Evolutionary conservation across 116 monocot genomes (phyloP).

Genomic region (Papilionanthe hybrid): DNA sequence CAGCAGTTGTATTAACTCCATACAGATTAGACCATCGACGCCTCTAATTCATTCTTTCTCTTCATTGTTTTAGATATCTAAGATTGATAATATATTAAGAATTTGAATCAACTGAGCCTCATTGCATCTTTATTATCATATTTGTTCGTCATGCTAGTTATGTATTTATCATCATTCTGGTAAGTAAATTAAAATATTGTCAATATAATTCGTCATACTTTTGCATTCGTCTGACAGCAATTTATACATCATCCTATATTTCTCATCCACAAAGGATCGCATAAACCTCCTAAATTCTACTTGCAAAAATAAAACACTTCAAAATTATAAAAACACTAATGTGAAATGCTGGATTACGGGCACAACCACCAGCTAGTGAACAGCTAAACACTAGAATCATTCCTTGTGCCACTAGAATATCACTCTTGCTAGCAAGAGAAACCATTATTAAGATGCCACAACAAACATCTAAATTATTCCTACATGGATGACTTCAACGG

Average conservation of each 20-base stretch:
- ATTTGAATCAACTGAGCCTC: not conserved
- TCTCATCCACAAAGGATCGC: not conserved
- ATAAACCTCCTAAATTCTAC: not conserved
- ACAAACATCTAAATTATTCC: too few relatives aligned
- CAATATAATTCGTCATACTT: not conserved
- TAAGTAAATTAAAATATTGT: not conserved
- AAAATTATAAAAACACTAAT: not conserved
- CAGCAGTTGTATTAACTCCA: not conserved
- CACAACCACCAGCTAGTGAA: not conserved
- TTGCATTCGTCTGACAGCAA: not conserved
- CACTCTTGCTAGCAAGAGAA: too few relatives aligned
- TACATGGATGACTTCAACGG: too few relatives aligned
- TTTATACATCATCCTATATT: not conserved
- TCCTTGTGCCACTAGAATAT: too few relatives aligned
- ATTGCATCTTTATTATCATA: too few relatives aligned
- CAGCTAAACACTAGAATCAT: too few relatives aligned
- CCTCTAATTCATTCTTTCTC: not conserved
- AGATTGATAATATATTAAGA: not conserved
- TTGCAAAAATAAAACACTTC: not conserved
- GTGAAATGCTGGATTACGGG: not conserved
- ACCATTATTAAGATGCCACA: too few relatives aligned
- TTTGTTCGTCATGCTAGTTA: too few relatives aligned
- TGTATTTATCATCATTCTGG: not conserved
- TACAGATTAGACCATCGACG: not conserved
- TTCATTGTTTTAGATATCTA: not conserved